phyloP scores from a whole-genome alignment of 2,329 filamentous ascomycete species.

The Cordyceps farinosa region DNA sequence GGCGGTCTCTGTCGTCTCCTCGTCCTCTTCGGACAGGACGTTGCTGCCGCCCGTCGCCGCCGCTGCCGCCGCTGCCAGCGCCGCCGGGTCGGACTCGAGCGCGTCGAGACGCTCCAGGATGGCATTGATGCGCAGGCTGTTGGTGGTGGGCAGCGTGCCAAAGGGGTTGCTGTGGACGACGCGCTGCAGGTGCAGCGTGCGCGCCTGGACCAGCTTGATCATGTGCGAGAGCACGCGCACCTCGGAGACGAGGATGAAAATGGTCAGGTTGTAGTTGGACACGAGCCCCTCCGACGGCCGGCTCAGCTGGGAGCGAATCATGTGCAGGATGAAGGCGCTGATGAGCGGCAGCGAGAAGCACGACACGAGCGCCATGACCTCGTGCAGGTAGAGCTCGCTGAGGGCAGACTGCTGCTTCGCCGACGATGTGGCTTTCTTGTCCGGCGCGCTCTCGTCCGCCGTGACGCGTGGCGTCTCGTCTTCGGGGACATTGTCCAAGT shows the following conservation, averaged over 20 bases:
- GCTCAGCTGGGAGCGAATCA: constrained; percentile 75
- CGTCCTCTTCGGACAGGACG: constrained; percentile 26
- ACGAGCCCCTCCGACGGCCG: constrained; percentile 81
- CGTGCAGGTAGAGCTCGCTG: constrained; percentile 68
- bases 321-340: constrained; percentile 80
- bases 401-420: constrained; percentile 40
- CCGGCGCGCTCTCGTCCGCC: constrained; percentile 21
- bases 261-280: constrained; percentile 87
- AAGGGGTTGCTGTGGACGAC: constrained; percentile 58
- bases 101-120: constrained; percentile 64
- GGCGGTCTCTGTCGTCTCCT: constrained; percentile 30
- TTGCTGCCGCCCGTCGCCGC: constrained; percentile 20
- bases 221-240: constrained; percentile 78
- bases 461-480: constrained; percentile 29
- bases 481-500: constrained; percentile 44
- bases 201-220: constrained; percentile 72
- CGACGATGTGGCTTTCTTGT: constrained; percentile 21
- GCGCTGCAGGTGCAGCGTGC: constrained; percentile 78
- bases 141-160: constrained; percentile 25
- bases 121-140: constrained; percentile 47
- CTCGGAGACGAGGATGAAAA: constrained; percentile 86
- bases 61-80: constrained; percentile 30
- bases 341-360: constrained; percentile 77
- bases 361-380: constrained; percentile 67
- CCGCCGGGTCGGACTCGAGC: constrained; percentile 51